Evolutionary conservation across 805 yeast species (phyloP), one percentile per base, ranked within the genome.

Genomic region (Ogataea populi-albae): DNA sequence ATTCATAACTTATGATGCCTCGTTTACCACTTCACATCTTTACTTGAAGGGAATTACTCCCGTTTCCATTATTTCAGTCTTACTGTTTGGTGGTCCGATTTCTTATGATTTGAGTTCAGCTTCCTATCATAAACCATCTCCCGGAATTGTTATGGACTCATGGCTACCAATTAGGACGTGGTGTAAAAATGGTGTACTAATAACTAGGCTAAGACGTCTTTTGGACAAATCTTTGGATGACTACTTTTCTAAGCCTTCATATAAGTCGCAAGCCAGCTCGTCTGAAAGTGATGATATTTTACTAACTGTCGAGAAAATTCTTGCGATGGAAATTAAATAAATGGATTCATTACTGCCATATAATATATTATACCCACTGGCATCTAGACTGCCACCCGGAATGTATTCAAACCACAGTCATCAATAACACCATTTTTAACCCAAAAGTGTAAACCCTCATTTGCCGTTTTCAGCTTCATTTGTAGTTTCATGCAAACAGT

Each of bases 131-230:
- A 69, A 65, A 26, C 70, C 79, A 4, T 74, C 88, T 0, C 94
- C 96, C 0, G 97, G 97, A 16, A 75, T 93, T 23, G 78, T 87
- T 6, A 64, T 91, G 37, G 96, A 86, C 47, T 71, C 72, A n/a
- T 89, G 98, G 97, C 61, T 86, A 22, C 94, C 96, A 1, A 71
- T 91, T 9, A 70, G 86, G 43, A 86, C 96, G 1, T 91, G 97
- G 97, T 83, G 95, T 45, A 85, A 93, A 46, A 86, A 89, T 50
- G 98, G 89, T 1, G 95, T 91, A 2, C 63, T 91, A 30, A 71
- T 89, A 20, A 83, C 85, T 39, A 77, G 81, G 40, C 61, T 91
- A 37, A 66, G 95, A 49, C 52, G 61, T 8, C 55, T 86, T 30
- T 59, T 91, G 21, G 95, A 88, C 52, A 64, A 69, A 14, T 76